phyloP scores from a whole-genome alignment of 805 yeast species.

The Ogataea zsoltii region DNA sequence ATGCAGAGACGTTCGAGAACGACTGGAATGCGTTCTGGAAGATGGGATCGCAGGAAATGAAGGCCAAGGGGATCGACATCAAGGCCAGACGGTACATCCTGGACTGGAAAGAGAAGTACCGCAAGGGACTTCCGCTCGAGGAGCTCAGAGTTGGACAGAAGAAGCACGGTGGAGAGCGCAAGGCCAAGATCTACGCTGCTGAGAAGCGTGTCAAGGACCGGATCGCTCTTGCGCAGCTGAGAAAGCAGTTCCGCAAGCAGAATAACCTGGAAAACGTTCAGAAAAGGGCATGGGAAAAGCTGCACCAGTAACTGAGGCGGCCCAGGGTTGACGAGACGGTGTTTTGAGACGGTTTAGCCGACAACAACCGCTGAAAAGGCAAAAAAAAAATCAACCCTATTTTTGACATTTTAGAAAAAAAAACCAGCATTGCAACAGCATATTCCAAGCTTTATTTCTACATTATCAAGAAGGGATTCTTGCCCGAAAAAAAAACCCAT shows the following conservation, averaged over 20 bases:
- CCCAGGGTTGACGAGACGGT: too few species aligned
- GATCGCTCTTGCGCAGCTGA: conserved; percentile 37
- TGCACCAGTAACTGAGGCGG: conserved; percentile 24
- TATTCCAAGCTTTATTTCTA: too few species aligned
- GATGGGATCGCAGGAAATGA: conserved; percentile 56
- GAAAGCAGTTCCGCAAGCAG: conserved; percentile 27
- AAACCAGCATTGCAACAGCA: too few species aligned
- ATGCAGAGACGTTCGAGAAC: conserved; percentile 66
- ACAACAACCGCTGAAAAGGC: too few species aligned
- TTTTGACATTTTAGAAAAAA: too few species aligned
- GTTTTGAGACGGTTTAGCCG: too few species aligned
- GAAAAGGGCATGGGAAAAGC: conserved; percentile 25
- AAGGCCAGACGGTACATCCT: conserved; percentile 72
- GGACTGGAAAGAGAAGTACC: conserved; percentile 68
- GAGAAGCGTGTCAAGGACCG: conserved; percentile 56
- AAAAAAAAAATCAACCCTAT: too few species aligned
- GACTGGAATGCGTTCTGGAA: conserved; percentile 67
- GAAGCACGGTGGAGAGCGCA: conserved; percentile 90
- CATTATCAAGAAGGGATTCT: too few species aligned
- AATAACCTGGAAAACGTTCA: conserved; percentile 15
- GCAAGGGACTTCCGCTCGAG: conserved; percentile 50
- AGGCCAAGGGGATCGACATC: conserved; percentile 74
- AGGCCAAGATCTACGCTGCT: conserved; percentile 65
- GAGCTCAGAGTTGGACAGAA: conserved; percentile 61
- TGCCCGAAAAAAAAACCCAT: too few species aligned